phyloP scores from a whole-genome alignment of 225 moss, liverwort and hornwort genomes.

The Pleurozium schreberi region DNA sequence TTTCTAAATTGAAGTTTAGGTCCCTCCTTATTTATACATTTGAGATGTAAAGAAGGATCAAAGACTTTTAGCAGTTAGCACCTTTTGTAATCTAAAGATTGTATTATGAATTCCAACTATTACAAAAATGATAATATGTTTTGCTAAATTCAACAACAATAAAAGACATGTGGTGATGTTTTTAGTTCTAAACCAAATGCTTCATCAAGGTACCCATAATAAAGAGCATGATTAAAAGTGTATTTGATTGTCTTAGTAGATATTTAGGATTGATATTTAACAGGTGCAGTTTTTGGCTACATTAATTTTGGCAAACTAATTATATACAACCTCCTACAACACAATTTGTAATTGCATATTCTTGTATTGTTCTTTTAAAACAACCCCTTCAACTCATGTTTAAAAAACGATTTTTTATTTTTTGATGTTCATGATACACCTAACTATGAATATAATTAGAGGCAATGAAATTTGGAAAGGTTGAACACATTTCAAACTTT shows the following conservation, averaged over 20 bases:
- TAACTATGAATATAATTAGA: neutral
- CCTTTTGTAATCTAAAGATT: neutral
- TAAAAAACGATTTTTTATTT: neutral
- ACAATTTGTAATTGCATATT: neutral
- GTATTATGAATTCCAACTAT: neutral
- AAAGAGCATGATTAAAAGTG: neutral
- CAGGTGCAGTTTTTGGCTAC: accelerated
- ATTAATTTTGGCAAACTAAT: neutral
- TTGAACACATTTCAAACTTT: neutral
- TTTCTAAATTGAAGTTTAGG: neutral
- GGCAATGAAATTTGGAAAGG: neutral
- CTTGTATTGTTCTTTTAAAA: neutral
- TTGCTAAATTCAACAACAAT: neutral
- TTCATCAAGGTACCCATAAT: neutral
- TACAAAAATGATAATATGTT: too few relatives aligned
- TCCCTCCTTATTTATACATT: neutral
- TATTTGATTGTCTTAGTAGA: neutral
- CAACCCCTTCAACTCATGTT: neutral
- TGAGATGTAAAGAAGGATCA: neutral
- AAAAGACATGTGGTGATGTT: neutral
- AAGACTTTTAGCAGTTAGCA: neutral
- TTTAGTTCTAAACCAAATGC: neutral
- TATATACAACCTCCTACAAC: neutral
- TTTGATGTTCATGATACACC: accelerated
- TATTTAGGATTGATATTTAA: neutral